A percentile compares a stretch with the other conserved stretches of the same genome.
phyloP scores from a whole-genome alignment of 352 stramenopile species.

The Peronospora destructor region DNA sequence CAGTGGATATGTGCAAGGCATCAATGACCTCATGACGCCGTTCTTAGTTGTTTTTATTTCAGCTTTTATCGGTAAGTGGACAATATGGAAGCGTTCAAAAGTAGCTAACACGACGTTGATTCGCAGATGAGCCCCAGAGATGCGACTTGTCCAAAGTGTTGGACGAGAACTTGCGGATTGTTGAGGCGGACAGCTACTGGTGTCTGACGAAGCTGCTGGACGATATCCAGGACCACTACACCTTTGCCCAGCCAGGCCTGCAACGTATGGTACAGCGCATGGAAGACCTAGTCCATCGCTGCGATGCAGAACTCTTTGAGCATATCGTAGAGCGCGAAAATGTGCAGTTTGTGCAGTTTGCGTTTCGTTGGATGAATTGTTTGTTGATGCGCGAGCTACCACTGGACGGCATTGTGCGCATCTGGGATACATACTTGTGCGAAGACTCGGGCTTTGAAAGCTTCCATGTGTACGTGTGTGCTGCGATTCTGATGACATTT shows the following conservation, averaged over 20 bases:
- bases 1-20: slow-evolving; percentile 98
- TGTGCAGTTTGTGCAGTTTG: slow-evolving; percentile 98
- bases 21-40: slow-evolving; percentile 98
- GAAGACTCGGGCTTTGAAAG: slow-evolving; percentile 98
- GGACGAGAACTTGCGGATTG: slow-evolving; percentile 58
- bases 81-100: neutral
- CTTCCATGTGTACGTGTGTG: slow-evolving; percentile 99
- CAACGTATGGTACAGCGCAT: slow-evolving; percentile 97
- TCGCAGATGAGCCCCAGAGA: slow-evolving; percentile 59
- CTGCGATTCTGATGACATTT: slow-evolving; percentile 97
- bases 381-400: slow-evolving; percentile 96
- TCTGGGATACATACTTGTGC: slow-evolving; percentile 99
- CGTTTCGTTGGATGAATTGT: slow-evolving; percentile 99
- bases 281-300: slow-evolving; percentile 95
- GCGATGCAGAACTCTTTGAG: slow-evolving; percentile 91
- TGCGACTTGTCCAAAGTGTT: slow-evolving; percentile 64
- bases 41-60: slow-evolving; percentile 96
- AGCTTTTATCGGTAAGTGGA: slow-evolving; percentile 51
- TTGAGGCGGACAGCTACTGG: slow-evolving; percentile 99
- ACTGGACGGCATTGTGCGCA: slow-evolving; percentile 90
- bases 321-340: slow-evolving; percentile 91
- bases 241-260: slow-evolving; percentile 95
- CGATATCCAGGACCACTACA: slow-evolving; percentile 99
- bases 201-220: slow-evolving; percentile 98
- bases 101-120: slow-evolving; percentile 5